Conservation (phyloP, 441 rosid genomes). For the Arabidopsis lyrata region DNA sequence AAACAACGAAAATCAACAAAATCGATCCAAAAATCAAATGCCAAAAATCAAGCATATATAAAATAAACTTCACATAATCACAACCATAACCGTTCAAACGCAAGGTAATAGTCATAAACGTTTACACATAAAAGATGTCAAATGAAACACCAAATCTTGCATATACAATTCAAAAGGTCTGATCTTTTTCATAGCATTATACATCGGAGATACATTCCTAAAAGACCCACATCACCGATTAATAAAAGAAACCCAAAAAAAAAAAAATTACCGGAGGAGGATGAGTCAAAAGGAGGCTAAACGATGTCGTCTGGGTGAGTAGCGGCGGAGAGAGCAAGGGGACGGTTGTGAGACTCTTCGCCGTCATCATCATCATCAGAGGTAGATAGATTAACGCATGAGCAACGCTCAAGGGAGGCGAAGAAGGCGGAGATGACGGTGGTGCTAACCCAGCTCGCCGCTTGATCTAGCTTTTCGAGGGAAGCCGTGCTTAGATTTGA, state of each 20-base stretch:
- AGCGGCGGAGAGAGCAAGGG: constrained; percentile 64
- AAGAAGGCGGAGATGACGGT: constrained; percentile 89
- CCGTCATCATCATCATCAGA: constrained; percentile 71
- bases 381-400: constrained; percentile 87
- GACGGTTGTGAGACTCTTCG: constrained; percentile 65
- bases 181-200: constrained; percentile 15
- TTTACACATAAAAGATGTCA: background rate
- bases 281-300: constrained; percentile 23
- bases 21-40: background rate
- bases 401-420: constrained; percentile 90
- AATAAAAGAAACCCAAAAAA: background rate
- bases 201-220: constrained; percentile 29
- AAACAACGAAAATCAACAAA: constrained; percentile 21
- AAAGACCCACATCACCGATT: constrained; percentile 9
- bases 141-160: constrained; percentile 27
- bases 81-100: background rate
- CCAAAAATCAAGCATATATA: constrained; percentile 27
- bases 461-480: constrained; percentile 78
- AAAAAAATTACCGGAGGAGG: constrained; percentile 26
- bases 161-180: constrained; percentile 36
- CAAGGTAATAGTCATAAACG: background rate
- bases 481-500: constrained; percentile 64
- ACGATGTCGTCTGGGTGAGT: constrained; percentile 45
- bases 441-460: constrained; percentile 83
- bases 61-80: constrained; percentile 22